Evolutionary conservation across 2,329 filamentous ascomycete genomes (phyloP), one percentile per base, ranked within the genome.

Genomic region (Talaromyces sp.): DNA sequence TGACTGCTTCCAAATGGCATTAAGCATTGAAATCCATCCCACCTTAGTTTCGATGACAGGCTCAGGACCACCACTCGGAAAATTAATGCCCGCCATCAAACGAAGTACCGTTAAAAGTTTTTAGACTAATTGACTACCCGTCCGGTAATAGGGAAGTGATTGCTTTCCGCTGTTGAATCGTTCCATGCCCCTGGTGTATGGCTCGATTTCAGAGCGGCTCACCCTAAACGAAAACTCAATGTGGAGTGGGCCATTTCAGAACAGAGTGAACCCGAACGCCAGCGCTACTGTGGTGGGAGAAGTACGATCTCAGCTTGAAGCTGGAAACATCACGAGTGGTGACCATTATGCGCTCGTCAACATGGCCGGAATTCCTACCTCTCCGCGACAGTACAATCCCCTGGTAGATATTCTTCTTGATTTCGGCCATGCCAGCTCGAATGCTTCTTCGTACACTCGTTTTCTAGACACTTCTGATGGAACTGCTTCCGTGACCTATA

Each of bases 221-320:
- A n/a, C n/a, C n/a, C n/a, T 71, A n/a, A 70, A 70, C 16, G 70
- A 71, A 62, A 67, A 70, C 43, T 66, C 68, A 22, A 66, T 71
- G 41, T 71, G 69, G 70, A 66, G 61, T 19, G 69, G 70, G 1
- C 67, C 69, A 5, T 66, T 70, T 24, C 33, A 63, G 35, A 62
- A 70, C 41, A 62, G 69, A 0, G 59, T 64, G 4, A 67, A 67
- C 22, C 61, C 66, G 1, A 50, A 65, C 10, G 59, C 67, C 1
- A 63, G 50, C n/a, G n/a, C n/a, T 6, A 13, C 16, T 27, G 37
- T 47, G 3, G 9, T 52, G 31, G 6, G 10, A 16, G 22, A 31
- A 41, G 33, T 62, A 31, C 31, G 60, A 2, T 50, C 47, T 16
- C 8, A 24, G 27, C 45, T 62, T 3, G 24, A 48, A 6, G n/a